These are phyloP conservation scores for Penicillium sp. DNA, from an alignment of 2,329 filamentous ascomycete species.

Conservation along the genomic window DNA sequence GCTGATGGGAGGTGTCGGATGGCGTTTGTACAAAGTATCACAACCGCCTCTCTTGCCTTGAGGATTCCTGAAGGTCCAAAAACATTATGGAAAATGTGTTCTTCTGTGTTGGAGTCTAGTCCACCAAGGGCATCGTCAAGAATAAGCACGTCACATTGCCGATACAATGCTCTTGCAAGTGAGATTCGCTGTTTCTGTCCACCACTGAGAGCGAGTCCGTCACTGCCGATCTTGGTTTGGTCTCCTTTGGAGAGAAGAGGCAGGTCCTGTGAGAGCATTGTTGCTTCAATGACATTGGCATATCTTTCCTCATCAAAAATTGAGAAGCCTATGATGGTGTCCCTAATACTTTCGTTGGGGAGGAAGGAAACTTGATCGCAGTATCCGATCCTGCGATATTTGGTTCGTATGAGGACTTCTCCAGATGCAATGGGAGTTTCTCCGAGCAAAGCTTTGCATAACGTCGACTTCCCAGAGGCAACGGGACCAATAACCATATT, in stretches of 20 bases:
- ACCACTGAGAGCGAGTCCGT: not conserved
- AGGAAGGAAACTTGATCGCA: not conserved
- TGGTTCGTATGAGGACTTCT: not conserved
- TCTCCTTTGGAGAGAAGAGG: not conserved
- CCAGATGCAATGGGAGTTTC: not conserved
- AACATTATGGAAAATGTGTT: not conserved
- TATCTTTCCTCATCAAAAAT: not conserved
- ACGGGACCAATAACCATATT: not conserved
- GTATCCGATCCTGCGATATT: not conserved
- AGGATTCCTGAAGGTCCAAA: not conserved
- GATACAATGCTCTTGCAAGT: not conserved
- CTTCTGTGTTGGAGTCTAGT: not conserved
- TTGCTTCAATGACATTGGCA: not conserved
- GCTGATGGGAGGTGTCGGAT: not conserved
- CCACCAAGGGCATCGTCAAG: not conserved
- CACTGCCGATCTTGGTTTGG: not conserved
- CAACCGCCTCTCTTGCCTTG: not conserved
- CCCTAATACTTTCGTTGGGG: not conserved
- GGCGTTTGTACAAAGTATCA: not conserved
- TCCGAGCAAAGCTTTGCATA: not conserved
- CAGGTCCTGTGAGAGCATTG: not conserved
- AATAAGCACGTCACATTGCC: not conserved
- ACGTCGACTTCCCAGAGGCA: not conserved
- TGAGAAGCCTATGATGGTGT: not conserved
- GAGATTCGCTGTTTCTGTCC: not conserved